Percentiles rank a stretch among this genome's conserved stretches.
Evolutionary conservation across 805 yeast genomes (phyloP).

Genomic region (Candida dendrica): DNA sequence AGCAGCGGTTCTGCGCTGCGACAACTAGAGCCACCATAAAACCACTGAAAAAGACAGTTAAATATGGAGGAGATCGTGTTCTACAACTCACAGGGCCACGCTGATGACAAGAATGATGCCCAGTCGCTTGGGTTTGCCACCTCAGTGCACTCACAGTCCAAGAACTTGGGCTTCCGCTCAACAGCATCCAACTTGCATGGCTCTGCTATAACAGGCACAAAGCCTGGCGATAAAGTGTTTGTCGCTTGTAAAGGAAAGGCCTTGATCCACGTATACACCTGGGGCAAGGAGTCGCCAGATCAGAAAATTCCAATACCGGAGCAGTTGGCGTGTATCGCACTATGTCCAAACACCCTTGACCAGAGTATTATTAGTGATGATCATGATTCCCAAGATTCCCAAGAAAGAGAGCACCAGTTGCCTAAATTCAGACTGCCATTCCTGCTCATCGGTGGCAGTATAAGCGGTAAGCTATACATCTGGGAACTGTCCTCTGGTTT

Average conservation of each 20-base stretch:
- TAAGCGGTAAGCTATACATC: slow-evolving; percentile 67
- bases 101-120: slow-evolving; percentile 37
- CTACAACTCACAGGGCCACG: slow-evolving; percentile 37
- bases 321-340: slow-evolving; percentile 49
- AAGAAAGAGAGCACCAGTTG: slow-evolving; percentile 15
- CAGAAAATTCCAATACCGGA: slow-evolving; percentile 85
- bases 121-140: slow-evolving; percentile 34
- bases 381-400: slow-evolving; percentile 9
- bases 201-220: slow-evolving; percentile 41
- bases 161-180: slow-evolving; percentile 36
- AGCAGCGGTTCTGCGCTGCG: too few relatives aligned
- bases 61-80: slow-evolving; percentile 45
- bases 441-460: slow-evolving; percentile 66
- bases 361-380: slow-evolving; percentile 12
- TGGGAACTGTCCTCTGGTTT: slow-evolving; percentile 85
- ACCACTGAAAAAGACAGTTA: too few relatives aligned
- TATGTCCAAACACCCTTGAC: slow-evolving; percentile 31
- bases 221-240: slow-evolving; percentile 31
- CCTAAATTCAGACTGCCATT: slow-evolving; percentile 49
- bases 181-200: slow-evolving; percentile 43
- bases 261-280: slow-evolving; percentile 60
- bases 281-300: slow-evolving; percentile 65
- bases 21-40: too few relatives aligned
- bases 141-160: slow-evolving; percentile 35
- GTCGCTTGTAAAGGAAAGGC: slow-evolving; percentile 70